phyloP scores from a whole-genome alignment of 345 rosid genomes.

The Arabis hirsuta region DNA sequence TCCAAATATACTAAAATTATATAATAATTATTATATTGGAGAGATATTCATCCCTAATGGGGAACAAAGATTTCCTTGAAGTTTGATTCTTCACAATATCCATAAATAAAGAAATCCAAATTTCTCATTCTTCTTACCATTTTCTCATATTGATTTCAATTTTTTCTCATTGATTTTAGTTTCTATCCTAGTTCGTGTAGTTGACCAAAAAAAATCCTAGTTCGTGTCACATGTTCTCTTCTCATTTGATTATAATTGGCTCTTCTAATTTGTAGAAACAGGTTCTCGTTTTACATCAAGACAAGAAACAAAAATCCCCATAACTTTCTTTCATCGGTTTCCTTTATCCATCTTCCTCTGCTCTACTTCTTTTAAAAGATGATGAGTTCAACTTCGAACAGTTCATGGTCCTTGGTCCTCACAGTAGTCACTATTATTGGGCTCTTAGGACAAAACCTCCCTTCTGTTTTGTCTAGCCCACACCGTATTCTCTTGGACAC shows the following conservation, averaged over 20 bases:
- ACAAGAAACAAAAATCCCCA: conserved; percentile 17
- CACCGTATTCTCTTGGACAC: conserved; percentile 78
- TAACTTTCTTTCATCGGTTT: background rate
- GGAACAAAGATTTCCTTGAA: background rate
- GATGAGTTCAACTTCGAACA: conserved; percentile 17
- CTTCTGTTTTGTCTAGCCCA: conserved; percentile 38
- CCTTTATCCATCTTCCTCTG: background rate
- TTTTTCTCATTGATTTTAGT: background rate
- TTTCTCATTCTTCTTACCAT: background rate
- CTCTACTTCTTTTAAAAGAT: conserved; percentile 26
- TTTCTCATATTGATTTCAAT: no score
- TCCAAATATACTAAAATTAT: no score
- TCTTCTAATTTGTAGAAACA: conserved; percentile 1
- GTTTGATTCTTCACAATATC: background rate
- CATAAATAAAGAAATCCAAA: background rate
- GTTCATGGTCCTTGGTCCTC: conserved; percentile 27
- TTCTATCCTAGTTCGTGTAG: background rate
- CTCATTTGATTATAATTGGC: background rate
- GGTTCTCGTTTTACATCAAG: background rate
- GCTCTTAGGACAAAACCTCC: conserved; percentile 29
- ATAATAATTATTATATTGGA: no score
- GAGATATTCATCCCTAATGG: no score
- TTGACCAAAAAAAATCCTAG: background rate
- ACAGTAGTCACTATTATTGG: conserved; percentile 26
- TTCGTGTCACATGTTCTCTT: background rate